These are phyloP conservation scores for Candida arabinofermentans DNA, from an alignment of 805 yeast species.

Conservation along the genomic window DNA sequence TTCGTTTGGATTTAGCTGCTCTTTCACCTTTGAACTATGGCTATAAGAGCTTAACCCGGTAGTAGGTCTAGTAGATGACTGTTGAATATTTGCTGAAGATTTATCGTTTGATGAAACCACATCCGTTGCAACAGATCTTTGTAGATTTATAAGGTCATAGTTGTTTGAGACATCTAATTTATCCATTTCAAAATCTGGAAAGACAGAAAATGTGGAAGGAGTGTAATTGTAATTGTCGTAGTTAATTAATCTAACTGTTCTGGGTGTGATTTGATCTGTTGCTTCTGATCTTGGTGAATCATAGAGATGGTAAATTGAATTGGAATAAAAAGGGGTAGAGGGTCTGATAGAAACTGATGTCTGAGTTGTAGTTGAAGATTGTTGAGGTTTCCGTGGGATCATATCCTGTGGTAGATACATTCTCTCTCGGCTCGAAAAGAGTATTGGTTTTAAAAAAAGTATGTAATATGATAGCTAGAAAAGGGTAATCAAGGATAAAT, in stretches of 20 bases:
- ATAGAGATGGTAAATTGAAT: neutral
- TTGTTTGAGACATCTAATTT: slow-evolving; percentile 14
- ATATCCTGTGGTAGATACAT: neutral
- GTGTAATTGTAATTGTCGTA: slow-evolving; percentile 16
- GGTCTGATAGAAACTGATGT: neutral
- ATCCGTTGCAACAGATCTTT: neutral
- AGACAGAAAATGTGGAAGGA: slow-evolving; percentile 19
- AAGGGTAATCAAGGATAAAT: neutral
- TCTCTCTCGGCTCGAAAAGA: no score
- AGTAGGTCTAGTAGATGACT: neutral
- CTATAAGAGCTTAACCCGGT: neutral
- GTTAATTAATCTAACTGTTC: slow-evolving; percentile 17
- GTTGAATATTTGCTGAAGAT: neutral
- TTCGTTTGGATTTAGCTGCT: no score
- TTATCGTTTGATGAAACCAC: neutral
- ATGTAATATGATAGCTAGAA: neutral
- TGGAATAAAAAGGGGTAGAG: neutral
- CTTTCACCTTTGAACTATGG: no score
- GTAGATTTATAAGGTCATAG: slow-evolving; percentile 7
- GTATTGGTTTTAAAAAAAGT: no score
- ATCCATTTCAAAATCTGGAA: slow-evolving; percentile 19
- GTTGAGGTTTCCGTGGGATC: neutral
- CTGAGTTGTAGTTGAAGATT: neutral
- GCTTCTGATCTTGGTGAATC: slow-evolving; percentile 8
- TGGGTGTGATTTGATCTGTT: slow-evolving; percentile 15